A percentile compares a stretch with the other conserved stretches of the same genome.
Conservation (phyloP, 495 filamentous ascomycete species). For the Hypoxylon fragiforme region DNA sequence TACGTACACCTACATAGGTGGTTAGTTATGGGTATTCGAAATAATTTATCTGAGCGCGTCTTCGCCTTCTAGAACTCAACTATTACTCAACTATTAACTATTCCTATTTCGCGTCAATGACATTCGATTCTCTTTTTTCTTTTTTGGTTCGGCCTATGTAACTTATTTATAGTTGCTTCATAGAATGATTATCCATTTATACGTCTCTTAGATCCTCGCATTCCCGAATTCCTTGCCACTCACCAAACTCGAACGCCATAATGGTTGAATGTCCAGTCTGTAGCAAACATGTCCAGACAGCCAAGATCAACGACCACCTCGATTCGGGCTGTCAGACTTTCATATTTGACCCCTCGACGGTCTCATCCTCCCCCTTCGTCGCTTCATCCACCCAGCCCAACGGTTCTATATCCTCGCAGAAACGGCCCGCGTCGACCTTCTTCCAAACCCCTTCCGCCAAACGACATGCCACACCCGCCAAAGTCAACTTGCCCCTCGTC, state of each 20-base stretch:
- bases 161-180: too few relatives aligned
- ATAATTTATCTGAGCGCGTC: too few relatives aligned
- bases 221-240: not conserved
- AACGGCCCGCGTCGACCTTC: constrained; percentile 66
- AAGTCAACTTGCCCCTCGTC: constrained; percentile 26
- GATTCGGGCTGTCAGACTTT: constrained; percentile 77
- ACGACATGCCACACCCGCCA: constrained; percentile 42
- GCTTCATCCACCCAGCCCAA: constrained; percentile 47
- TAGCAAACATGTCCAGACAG: constrained; percentile 69
- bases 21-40: too few relatives aligned
- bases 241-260: constrained; percentile 47
- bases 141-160: too few relatives aligned
- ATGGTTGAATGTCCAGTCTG: constrained; percentile 87
- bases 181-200: too few relatives aligned
- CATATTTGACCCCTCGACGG: constrained; percentile 49
- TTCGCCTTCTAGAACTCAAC: too few relatives aligned
- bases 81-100: too few relatives aligned
- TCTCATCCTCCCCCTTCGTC: constrained; percentile 27
- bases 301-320: constrained; percentile 87
- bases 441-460: constrained; percentile 74
- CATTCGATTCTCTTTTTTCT: too few relatives aligned
- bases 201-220: not conserved
- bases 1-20: too few relatives aligned
- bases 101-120: too few relatives aligned
- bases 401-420: constrained; percentile 49